Conservation (phyloP, 148 eudicot species). For the Nepenthes mirabilis region DNA sequence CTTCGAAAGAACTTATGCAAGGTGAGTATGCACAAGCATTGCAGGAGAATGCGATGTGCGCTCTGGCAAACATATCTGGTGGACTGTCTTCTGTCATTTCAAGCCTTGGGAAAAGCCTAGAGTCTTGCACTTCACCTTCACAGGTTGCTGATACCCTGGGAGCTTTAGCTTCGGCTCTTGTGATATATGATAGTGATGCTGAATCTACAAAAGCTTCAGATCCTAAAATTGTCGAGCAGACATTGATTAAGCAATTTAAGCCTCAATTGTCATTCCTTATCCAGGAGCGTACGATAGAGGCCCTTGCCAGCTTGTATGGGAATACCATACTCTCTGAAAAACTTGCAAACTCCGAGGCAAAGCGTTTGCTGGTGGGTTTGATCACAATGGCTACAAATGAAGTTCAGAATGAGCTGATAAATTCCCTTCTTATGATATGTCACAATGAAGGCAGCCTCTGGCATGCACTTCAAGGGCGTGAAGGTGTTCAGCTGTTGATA, state of each 20-base stretch:
- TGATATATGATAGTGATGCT: conserved; percentile 86
- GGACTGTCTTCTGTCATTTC: conserved; percentile 92
- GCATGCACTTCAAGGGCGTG: conserved; percentile 96
- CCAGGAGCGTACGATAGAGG: conserved; percentile 95
- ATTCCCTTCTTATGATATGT: conserved; percentile 74
- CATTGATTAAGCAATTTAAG: conserved; percentile 72
- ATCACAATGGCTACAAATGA: conserved; percentile 92
- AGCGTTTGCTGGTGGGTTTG: conserved; percentile 86
- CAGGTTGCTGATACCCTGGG: conserved; percentile 95
- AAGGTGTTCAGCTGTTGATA: conserved; percentile 91
- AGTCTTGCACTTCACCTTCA: conserved; percentile 79
- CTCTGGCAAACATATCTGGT: conserved; percentile 97
- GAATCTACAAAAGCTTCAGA: conserved; percentile 69
- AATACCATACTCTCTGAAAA: conserved; percentile 62
- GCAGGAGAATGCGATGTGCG: conserved; percentile 99
- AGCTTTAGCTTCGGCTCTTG: conserved; percentile 94
- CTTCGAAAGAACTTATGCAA: conserved; percentile 98
- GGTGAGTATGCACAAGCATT: conserved; percentile 95
- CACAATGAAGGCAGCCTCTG: conserved; percentile 74
- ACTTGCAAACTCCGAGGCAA: conserved; percentile 87
- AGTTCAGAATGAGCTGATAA: conserved; percentile 82
- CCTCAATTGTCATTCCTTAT: conserved; percentile 65
- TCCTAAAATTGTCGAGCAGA: conserved; percentile 67
- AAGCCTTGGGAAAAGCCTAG: conserved; percentile 97
- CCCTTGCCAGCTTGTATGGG: conserved; percentile 94